phyloP scores from a whole-genome alignment of 495 filamentous ascomycete species.

The Corynascus novoguineensis region DNA sequence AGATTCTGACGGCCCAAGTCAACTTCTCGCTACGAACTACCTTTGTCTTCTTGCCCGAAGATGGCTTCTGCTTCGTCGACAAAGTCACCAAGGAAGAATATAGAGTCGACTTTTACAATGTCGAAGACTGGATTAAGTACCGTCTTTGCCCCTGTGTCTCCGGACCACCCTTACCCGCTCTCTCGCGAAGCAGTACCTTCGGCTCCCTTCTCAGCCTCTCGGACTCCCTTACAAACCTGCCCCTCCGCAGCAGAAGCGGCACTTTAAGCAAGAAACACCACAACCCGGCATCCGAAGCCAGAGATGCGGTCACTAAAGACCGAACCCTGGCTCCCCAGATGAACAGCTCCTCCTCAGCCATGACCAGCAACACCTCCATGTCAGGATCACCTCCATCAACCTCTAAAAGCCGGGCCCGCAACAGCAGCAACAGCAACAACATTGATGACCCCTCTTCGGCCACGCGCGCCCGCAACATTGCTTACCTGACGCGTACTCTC shows the following conservation, averaged over 20 bases:
- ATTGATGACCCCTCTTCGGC: no score
- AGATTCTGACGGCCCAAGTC: slow-evolving; percentile 87
- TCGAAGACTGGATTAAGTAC: slow-evolving; percentile 73
- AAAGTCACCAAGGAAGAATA: slow-evolving; percentile 75
- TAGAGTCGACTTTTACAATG: slow-evolving; percentile 77
- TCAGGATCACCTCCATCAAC: neutral
- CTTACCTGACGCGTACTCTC: slow-evolving; percentile 75
- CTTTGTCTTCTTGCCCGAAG: slow-evolving; percentile 79
- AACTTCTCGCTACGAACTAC: slow-evolving; percentile 89
- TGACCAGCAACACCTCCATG: slow-evolving; percentile 21
- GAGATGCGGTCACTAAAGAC: slow-evolving; percentile 33
- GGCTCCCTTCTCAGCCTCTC: slow-evolving; percentile 37
- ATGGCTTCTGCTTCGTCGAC: slow-evolving; percentile 85
- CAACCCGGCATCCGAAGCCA: slow-evolving; percentile 18
- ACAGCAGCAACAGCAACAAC: no score
- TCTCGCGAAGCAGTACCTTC: slow-evolving; percentile 31
- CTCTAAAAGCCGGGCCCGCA: slow-evolving; percentile 2
- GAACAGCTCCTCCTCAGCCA: slow-evolving; percentile 38
- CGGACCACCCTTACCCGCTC: slow-evolving; percentile 50
- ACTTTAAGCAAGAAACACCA: slow-evolving; percentile 22
- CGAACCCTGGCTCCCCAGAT: slow-evolving; percentile 46
- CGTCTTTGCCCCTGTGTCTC: slow-evolving; percentile 71
- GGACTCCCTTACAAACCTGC: slow-evolving; percentile 31
- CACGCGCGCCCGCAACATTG: slow-evolving; percentile 39
- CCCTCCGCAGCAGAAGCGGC: slow-evolving; percentile 26